These are phyloP conservation scores for Batrachochytrium dendrobatidis DNA, from an alignment of 371 early-diverging fungal genomes.

Conservation along the genomic window DNA sequence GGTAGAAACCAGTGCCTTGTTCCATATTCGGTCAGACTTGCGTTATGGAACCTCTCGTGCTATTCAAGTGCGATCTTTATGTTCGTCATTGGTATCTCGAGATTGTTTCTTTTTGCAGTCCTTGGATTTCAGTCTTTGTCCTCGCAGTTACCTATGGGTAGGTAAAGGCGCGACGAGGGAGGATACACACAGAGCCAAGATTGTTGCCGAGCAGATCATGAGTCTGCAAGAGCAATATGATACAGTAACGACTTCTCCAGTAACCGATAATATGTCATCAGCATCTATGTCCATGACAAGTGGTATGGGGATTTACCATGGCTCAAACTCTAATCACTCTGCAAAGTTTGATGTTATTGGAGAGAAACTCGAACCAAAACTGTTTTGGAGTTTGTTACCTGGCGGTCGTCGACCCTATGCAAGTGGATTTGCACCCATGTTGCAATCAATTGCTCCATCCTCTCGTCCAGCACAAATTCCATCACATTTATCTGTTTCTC, in stretches of 20 bases:
- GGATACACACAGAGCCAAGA: slow-evolving; percentile 26
- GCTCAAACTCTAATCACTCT: too few relatives aligned
- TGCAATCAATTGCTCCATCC: not conserved
- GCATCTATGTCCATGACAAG: not conserved
- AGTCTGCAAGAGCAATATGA: slow-evolving; percentile 3
- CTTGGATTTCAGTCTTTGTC: not conserved
- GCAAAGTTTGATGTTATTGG: too few relatives aligned
- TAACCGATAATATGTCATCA: not conserved
- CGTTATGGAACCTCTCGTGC: slow-evolving; percentile 32
- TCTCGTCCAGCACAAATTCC: slow-evolving; percentile 5
- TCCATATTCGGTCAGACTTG: slow-evolving; percentile 36
- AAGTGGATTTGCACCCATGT: not conserved
- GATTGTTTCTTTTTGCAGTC: slow-evolving; percentile 33
- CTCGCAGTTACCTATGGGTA: slow-evolving; percentile 29
- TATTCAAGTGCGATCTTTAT: slow-evolving; percentile 19
- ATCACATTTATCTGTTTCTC: slow-evolving; percentile 4
- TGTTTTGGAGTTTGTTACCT: too few relatives aligned
- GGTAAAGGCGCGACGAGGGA: slow-evolving; percentile 31
- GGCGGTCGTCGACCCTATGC: not conserved
- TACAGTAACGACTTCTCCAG: too few relatives aligned
- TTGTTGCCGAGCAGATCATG: slow-evolving; percentile 15
- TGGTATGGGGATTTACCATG: too few relatives aligned
- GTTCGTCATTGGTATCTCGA: slow-evolving; percentile 21
- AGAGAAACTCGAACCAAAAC: too few relatives aligned
- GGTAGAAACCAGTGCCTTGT: slow-evolving; percentile 14